A percentile compares a stretch with the other conserved stretches of the same genome.
Evolutionary conservation across 2,329 filamentous ascomycete species (phyloP).

Genomic region (Nemania sp.): DNA sequence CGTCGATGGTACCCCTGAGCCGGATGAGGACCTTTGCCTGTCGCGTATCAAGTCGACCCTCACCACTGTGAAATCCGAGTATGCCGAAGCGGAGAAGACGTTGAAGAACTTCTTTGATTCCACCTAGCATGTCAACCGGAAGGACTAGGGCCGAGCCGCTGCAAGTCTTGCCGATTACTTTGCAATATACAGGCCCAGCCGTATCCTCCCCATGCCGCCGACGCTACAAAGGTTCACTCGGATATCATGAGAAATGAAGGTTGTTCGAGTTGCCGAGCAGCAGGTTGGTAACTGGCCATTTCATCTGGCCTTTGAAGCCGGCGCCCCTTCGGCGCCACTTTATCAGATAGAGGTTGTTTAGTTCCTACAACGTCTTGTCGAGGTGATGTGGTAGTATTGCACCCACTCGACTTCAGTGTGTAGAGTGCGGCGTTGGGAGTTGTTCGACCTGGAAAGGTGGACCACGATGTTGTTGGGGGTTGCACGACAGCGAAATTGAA

Average conservation of each 20-base stretch:
- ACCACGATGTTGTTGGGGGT: constrained; percentile 24
- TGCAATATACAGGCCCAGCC: constrained; percentile 24
- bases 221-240: constrained; percentile 19
- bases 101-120: constrained; percentile 70
- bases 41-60: constrained; percentile 72
- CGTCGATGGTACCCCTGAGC: constrained; percentile 70
- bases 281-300: constrained; percentile 26
- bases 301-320: constrained; percentile 30
- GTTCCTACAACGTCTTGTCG: constrained; percentile 26
- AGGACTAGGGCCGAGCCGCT: constrained; percentile 8
- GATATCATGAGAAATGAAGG: constrained; percentile 44
- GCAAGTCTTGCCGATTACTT: constrained; percentile 1
- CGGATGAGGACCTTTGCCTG: constrained; percentile 70
- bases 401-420: constrained; percentile 26
- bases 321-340: constrained; percentile 26
- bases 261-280: constrained; percentile 35
- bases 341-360: constrained; percentile 35
- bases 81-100: constrained; percentile 70
- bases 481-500: constrained; percentile 28
- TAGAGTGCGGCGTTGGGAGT: constrained; percentile 23
- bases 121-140: constrained; percentile 25
- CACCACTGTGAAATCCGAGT: constrained; percentile 74
- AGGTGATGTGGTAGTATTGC: constrained; percentile 22
- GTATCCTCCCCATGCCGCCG: constrained; percentile 3
- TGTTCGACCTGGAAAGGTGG: constrained; percentile 21